Evolutionary conservation across 441 rosid genomes (phyloP), one percentile per base, ranked within the genome.

Genomic region (Viola pubescens): DNA sequence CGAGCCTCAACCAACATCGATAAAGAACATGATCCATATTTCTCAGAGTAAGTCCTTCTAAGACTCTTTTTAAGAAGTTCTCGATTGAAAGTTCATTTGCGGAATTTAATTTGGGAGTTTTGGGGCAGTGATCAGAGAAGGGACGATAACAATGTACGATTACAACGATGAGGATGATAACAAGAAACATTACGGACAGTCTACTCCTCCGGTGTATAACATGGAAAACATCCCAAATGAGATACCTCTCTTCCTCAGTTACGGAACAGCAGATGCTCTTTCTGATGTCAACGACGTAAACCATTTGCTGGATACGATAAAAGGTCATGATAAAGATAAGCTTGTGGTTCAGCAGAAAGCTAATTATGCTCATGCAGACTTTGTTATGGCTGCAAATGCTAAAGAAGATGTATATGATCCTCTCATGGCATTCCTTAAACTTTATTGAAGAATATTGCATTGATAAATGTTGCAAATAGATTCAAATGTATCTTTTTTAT

Each of bases 351-450:
- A 81, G 66, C 79, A 58, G 59, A 66, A 82, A 53, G 68, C 70
- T 60, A 58, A 80, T 4, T 85, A 82, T 46, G 86, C 81, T 46
- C 95, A 87, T 61, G 86, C 77, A 0, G 91, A 87, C 72, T 87
- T 85, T 73, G 67, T 87, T 13, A 79, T 85, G 89, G 95, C 77
- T 4, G 70, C 70, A 19, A 82, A 71, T 54, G 95, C 95, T 39
- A 82, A 82, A 14, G 89, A 78, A 61, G 38, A 77, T 60, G 89
- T 82, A 64, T 85, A 78, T 41, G 58, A 55, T 40, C 47, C 58
- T 40, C 4, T 55, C 0, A 1, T 55, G 58, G 58, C 58, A 4
- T 55, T 55, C 58, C 8, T 55, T 40, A 40, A 14, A 7, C 58
- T 13, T 4, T 8, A 55, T 7, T 54, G 13, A 54, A 19, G 16